Evolutionary conservation across 1,284 basidiomycete species (phyloP).

Genomic region (Irpex sp.): DNA sequence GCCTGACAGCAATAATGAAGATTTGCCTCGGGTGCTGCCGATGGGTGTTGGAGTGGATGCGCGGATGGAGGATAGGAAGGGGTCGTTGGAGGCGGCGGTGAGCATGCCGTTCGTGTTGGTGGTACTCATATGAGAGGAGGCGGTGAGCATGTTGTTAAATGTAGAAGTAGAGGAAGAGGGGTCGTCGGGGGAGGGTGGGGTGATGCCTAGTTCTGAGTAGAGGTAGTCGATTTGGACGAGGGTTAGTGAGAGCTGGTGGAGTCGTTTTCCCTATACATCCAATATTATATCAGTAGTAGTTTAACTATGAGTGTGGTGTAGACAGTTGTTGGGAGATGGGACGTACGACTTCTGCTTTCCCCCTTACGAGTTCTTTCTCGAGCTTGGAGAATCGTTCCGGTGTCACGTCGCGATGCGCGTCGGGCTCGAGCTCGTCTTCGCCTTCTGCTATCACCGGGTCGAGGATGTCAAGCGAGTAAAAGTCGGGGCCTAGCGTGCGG

Average conservation of each 20-base stretch:
- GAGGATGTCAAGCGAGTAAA: conserved; percentile 55
- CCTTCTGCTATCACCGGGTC: conserved; percentile 40
- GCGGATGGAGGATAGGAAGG: conserved; percentile 17
- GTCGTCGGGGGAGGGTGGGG: conserved; percentile 49
- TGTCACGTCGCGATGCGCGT: conserved; percentile 61
- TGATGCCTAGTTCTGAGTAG: conserved; percentile 73
- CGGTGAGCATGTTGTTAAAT: conserved; percentile 31
- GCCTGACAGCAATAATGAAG: conserved; percentile 23
- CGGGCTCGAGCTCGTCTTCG: conserved; percentile 37
- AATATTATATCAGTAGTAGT: too few species aligned
- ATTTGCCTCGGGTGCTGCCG: conserved; percentile 18
- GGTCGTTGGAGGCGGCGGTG: conserved; percentile 14
- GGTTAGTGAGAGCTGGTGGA: conserved; percentile 56
- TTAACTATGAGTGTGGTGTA: too few species aligned
- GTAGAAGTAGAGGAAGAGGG: conserved; percentile 30
- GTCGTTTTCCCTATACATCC: conserved; percentile 67
- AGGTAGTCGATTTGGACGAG: conserved; percentile 77
- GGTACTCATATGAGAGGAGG: conserved; percentile 33
- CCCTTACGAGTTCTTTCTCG: conserved; percentile 77
- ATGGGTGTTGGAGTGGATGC: conserved; percentile 32
- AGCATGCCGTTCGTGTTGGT: conserved; percentile 31
- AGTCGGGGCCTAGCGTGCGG: conserved; percentile 58
- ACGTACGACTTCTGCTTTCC: conserved; percentile 77
- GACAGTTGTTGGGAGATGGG: too few species aligned
- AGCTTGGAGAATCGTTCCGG: conserved; percentile 74